Evolutionary conservation across 805 yeast species (phyloP).

Genomic region (Candida krabiensis): DNA sequence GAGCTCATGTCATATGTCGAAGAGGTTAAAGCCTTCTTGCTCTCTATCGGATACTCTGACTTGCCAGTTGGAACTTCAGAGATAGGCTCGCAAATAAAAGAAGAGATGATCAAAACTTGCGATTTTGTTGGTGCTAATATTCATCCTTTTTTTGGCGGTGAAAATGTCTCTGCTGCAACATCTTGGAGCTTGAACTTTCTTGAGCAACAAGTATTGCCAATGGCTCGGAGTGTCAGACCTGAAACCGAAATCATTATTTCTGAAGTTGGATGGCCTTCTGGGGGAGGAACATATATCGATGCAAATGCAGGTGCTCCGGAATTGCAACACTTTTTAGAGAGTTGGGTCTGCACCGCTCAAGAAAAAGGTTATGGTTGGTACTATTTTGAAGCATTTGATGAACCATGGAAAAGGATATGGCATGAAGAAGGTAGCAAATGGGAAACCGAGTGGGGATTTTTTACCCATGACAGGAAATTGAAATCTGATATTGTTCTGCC

Average conservation of each 20-base stretch:
- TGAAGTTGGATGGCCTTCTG: conserved; percentile 74
- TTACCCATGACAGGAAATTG: conserved; percentile 46
- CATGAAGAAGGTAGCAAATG: conserved; percentile 49
- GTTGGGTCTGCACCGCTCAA: conserved; percentile 51
- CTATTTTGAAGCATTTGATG: conserved; percentile 71
- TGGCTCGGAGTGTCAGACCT: conserved; percentile 25
- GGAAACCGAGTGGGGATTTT: conserved; percentile 76
- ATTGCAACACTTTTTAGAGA: conserved; percentile 47
- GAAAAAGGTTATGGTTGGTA: conserved; percentile 47
- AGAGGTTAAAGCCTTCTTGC: conserved; percentile 40
- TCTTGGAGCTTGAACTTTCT: conserved; percentile 54
- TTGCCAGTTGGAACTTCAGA: conserved; percentile 67
- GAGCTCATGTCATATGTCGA: conserved; percentile 43
- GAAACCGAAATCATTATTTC: conserved; percentile 43
- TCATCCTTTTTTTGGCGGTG: conserved; percentile 71
- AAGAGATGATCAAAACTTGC: conserved; percentile 39
- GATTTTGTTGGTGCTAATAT: conserved; percentile 64
- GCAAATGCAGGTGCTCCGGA: conserved; percentile 48
- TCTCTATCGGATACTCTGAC: conserved; percentile 32
- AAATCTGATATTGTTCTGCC: conserved; percentile 47
- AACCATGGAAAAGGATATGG: conserved; percentile 64
- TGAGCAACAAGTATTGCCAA: conserved; percentile 42
- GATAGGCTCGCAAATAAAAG: conserved; percentile 46
- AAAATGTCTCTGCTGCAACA: conserved; percentile 43
- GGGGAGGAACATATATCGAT: conserved; percentile 49